phyloP scores from a whole-genome alignment of 2,329 filamentous ascomycete species.

The Volutella citrinella region DNA sequence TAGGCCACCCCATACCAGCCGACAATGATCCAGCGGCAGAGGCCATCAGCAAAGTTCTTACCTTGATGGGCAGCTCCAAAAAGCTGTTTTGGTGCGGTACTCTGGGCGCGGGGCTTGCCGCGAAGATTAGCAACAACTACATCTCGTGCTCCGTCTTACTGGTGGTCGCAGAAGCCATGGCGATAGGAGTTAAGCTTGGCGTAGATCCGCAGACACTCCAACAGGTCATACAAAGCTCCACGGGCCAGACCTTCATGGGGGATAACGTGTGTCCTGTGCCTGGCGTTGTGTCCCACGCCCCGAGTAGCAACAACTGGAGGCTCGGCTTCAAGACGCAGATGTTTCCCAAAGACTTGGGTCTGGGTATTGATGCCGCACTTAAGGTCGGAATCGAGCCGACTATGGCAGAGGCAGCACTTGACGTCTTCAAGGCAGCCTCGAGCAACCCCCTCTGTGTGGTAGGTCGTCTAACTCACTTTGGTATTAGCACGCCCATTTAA shows the following conservation, averaged over 20 bases:
- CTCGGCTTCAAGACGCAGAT: slow-evolving; percentile 5
- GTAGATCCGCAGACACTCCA: slow-evolving; percentile 7
- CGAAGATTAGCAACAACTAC: slow-evolving; percentile 8
- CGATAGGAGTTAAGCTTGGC: slow-evolving; percentile 3
- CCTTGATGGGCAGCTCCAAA: slow-evolving; percentile 4
- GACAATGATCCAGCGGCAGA: background rate
- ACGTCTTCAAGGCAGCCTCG: too few relatives aligned
- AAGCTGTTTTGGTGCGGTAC: slow-evolving; percentile 6
- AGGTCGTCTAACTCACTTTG: too few relatives aligned
- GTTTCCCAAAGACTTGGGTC: too few relatives aligned
- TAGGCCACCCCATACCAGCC: slow-evolving; percentile 1
- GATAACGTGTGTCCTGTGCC: slow-evolving; percentile 5
- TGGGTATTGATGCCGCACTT: too few relatives aligned
- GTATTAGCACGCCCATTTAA: too few relatives aligned
- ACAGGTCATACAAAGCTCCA: slow-evolving; percentile 10
- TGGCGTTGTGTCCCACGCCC: slow-evolving; percentile 2
- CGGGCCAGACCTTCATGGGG: slow-evolving; percentile 8
- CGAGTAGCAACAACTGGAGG: slow-evolving; percentile 5
- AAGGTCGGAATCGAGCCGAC: too few relatives aligned
- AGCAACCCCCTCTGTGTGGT: too few relatives aligned
- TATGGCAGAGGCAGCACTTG: too few relatives aligned
- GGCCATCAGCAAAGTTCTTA: background rate
- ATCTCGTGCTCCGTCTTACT: slow-evolving; percentile 2
- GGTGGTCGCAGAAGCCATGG: slow-evolving; percentile 5
- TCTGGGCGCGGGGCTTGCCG: slow-evolving; percentile 1